Evolutionary conservation across 768 basidiomycete genomes (phyloP).

Genomic region (Leccinum pellstonianum): DNA sequence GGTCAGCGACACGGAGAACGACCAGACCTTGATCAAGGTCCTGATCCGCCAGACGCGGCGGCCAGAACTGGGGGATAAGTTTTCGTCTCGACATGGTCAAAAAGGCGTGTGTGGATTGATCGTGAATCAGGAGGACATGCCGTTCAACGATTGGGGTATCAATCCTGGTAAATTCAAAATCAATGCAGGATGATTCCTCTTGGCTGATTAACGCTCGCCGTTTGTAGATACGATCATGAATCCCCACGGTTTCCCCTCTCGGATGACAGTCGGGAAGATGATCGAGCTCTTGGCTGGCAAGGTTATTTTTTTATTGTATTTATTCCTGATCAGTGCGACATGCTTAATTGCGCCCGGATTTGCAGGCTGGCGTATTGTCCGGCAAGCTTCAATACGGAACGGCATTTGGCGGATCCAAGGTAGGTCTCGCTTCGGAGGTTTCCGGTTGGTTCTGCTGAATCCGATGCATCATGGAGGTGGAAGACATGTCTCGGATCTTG

Average conservation of each 20-base stretch:
- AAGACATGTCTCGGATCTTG: conserved; percentile 96
- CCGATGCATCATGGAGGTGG: conserved; percentile 54
- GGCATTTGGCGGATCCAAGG: conserved; percentile 98
- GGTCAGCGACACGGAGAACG: conserved; percentile 95
- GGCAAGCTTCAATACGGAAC: conserved; percentile 94
- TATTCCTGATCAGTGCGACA: not conserved
- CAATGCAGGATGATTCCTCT: conserved; percentile 7
- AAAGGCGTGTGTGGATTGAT: conserved; percentile 99
- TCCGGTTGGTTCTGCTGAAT: conserved; percentile 10
- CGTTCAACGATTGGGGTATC: conserved; percentile 97
- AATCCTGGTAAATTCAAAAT: conserved; percentile 59
- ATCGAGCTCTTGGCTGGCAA: conserved; percentile 96
- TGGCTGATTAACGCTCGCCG: conserved; percentile 6
- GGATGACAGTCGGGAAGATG: conserved; percentile 99
- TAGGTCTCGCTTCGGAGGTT: conserved; percentile 24
- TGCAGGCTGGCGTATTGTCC: conserved; percentile 82
- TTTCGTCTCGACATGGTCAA: conserved; percentile 96
- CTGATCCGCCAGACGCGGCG: conserved; percentile 94
- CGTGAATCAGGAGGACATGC: conserved; percentile 99
- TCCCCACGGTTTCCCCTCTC: conserved; percentile 98
- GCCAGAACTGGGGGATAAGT: conserved; percentile 98
- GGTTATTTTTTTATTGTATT: conserved; percentile 37
- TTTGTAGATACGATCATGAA: conserved; percentile 97
- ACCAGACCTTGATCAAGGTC: conserved; percentile 95
- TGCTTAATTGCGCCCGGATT: not conserved